Conservation (phyloP, 345 rosid species). For the Bruguiera parviflora region DNA sequence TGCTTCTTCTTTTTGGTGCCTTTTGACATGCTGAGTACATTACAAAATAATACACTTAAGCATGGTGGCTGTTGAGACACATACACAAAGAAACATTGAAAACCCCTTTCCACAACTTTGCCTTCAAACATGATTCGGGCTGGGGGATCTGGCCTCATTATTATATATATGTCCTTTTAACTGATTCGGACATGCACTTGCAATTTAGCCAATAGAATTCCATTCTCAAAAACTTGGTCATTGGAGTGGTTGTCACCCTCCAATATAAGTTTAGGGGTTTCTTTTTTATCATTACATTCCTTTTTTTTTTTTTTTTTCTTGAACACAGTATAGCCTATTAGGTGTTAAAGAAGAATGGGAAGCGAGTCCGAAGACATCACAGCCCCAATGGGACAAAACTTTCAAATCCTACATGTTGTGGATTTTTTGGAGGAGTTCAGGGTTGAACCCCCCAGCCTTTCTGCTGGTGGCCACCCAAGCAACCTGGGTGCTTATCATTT, state of each 20-base stretch:
- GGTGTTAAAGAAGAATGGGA: too few species aligned
- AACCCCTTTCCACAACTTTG: constrained; percentile 21
- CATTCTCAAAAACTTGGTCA: not conserved
- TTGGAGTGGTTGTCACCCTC: constrained; percentile 11
- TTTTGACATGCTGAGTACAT: constrained; percentile 20
- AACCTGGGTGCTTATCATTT: not conserved
- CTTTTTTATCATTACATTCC: too few species aligned
- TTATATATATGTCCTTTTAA: constrained; percentile 19
- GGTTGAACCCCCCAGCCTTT: too few species aligned
- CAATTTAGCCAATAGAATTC: not conserved
- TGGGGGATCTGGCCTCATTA: constrained; percentile 24
- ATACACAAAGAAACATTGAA: not conserved
- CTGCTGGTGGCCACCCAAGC: too few species aligned
- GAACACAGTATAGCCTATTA: too few species aligned
- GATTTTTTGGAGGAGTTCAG: too few species aligned
- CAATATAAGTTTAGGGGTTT: not conserved
- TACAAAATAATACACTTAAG: constrained; percentile 2
- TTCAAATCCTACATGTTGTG: too few species aligned
- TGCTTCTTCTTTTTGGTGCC: constrained; percentile 1
- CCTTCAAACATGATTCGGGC: constrained; percentile 15
- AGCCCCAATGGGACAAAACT: too few species aligned
- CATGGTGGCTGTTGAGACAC: constrained; percentile 19
- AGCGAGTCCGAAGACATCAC: too few species aligned
- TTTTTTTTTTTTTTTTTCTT: too few species aligned
- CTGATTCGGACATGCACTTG: constrained; percentile 29